Percentiles rank a stretch among this genome's conserved stretches.
These are phyloP conservation scores for Exophiala xenobiotica DNA, from an alignment of 2,329 filamentous ascomycete species.

Conservation along the genomic window DNA sequence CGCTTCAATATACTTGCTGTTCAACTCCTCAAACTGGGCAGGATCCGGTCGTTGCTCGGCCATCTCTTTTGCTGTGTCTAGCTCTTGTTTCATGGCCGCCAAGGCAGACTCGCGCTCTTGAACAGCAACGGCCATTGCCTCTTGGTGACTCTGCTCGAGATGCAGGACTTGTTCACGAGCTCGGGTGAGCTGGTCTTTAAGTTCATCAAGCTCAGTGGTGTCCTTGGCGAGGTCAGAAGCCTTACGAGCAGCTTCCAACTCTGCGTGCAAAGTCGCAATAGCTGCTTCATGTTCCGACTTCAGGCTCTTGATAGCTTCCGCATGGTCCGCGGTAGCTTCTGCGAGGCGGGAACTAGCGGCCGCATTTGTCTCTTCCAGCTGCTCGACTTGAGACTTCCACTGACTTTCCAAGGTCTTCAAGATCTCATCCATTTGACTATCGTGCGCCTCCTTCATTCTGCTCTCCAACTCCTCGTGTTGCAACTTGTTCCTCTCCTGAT, in stretches of 20 bases:
- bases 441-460: slow-evolving; percentile 21
- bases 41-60: slow-evolving; percentile 18
- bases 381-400: slow-evolving; percentile 26
- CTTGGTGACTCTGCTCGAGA: slow-evolving; percentile 11
- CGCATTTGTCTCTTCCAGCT: slow-evolving; percentile 20
- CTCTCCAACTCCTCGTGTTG: slow-evolving; percentile 22
- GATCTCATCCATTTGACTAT: slow-evolving; percentile 27
- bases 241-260: slow-evolving; percentile 13
- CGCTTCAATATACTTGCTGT: slow-evolving; percentile 11
- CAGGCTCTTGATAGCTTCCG: slow-evolving; percentile 7
- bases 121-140: slow-evolving; percentile 15
- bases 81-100: slow-evolving; percentile 18
- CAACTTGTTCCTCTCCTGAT: slow-evolving; percentile 16
- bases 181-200: slow-evolving; percentile 19
- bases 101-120: slow-evolving; percentile 21
- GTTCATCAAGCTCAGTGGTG: slow-evolving; percentile 17
- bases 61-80: slow-evolving; percentile 13
- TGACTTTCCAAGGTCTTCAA: slow-evolving; percentile 27
- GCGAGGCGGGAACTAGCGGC: slow-evolving; percentile 19
- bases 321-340: slow-evolving; percentile 16
- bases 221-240: slow-evolving; percentile 10
- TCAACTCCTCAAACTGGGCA: slow-evolving; percentile 19
- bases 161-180: slow-evolving; percentile 16
- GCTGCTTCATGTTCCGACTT: slow-evolving; percentile 18
- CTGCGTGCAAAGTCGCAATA: slow-evolving; percentile 11